phyloP scores from a whole-genome alignment of 2,329 filamentous ascomycete species.

The Lecanoromycetidae sp. region DNA sequence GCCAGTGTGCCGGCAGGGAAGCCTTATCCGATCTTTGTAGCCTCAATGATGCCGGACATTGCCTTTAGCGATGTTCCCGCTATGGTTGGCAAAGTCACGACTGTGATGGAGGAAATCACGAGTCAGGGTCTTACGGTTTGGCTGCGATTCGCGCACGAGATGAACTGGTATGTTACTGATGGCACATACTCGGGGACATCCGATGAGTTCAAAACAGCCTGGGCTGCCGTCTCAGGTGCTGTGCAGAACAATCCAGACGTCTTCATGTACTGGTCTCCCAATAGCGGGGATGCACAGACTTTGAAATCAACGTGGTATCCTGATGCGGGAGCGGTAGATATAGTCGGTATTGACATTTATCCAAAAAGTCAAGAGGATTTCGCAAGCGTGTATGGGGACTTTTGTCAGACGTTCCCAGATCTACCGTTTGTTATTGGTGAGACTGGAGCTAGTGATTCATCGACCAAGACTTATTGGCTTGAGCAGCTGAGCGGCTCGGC shows the following conservation, averaged over 20 bases:
- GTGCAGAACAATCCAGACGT: conserved; percentile 4
- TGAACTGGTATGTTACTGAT: conserved; percentile 10
- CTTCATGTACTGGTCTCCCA: conserved; percentile 14
- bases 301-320: conserved; percentile 11
- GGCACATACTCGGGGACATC: neutral
- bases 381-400: conserved; percentile 4
- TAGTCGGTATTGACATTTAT: conserved; percentile 16
- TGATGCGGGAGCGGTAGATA: conserved; percentile 9
- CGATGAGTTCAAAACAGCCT: conserved; percentile 6
- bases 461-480: conserved; percentile 11
- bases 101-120: conserved; percentile 10
- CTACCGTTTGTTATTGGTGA: conserved; percentile 18
- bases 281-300: neutral
- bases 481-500: conserved; percentile 8
- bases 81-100: neutral
- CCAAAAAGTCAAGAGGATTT: conserved; percentile 1
- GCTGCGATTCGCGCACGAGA: conserved; percentile 14
- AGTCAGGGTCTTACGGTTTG: conserved; percentile 8
- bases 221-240: conserved; percentile 7
- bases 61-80: conserved; percentile 18
- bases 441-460: conserved; percentile 8
- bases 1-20: conserved; percentile 1
- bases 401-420: conserved; percentile 2
- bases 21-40: conserved; percentile 19
- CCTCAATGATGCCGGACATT: conserved; percentile 20